These are phyloP conservation scores for Pyrenophora seminiperda DNA, from an alignment of 2,329 filamentous ascomycete species.

Conservation along the genomic window DNA sequence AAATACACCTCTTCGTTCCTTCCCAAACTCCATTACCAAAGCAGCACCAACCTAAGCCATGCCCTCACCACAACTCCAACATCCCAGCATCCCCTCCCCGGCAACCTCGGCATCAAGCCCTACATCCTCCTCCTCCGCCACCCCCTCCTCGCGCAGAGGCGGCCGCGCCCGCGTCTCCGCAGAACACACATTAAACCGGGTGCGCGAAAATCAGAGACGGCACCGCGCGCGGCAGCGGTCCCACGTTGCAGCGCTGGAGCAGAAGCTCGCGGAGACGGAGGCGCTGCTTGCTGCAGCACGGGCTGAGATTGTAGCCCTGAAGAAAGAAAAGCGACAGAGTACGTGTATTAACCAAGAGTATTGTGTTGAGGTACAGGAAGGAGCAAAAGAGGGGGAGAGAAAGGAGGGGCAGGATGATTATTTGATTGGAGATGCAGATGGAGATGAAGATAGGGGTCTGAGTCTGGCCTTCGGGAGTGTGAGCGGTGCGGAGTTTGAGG, in stretches of 20 bases:
- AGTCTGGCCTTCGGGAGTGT: no score
- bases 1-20: no score
- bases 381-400: neutral
- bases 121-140: conserved; percentile 17
- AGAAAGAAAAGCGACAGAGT: conserved; percentile 13
- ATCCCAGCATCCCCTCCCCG: neutral
- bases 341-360: no score
- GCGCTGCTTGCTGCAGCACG: conserved; percentile 30
- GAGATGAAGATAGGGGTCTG: no score
- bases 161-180: conserved; percentile 33
- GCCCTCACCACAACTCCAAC: conserved; percentile 1
- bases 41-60: neutral
- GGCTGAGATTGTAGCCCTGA: conserved; percentile 35
- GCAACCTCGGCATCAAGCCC: conserved; percentile 19
- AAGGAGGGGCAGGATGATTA: neutral
- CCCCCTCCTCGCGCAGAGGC: conserved; percentile 16
- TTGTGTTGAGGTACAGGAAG: neutral
- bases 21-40: neutral
- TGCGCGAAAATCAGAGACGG: conserved; percentile 59
- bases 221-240: conserved; percentile 55
- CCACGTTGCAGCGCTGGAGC: conserved; percentile 50
- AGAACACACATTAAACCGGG: conserved; percentile 48
- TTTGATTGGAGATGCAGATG: no score
- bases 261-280: conserved; percentile 38
- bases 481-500: no score